Evolutionary conservation across 2,329 filamentous ascomycete species (phyloP).

Genomic region (Trichoderma afroharzianum): DNA sequence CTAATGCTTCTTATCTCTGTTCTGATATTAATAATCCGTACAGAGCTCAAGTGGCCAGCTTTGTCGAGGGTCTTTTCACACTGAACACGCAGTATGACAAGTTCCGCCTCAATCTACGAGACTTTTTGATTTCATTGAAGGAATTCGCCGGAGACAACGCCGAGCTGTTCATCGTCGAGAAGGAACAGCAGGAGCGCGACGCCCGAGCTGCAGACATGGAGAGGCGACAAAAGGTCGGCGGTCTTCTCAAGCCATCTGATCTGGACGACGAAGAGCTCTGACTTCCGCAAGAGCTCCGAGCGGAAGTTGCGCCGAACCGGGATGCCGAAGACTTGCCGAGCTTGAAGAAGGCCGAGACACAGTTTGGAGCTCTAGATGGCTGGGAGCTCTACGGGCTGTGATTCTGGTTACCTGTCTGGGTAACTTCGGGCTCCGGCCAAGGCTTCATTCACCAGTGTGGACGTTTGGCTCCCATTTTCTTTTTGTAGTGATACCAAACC

Average conservation of each 20-base stretch:
- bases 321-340: slow-evolving; percentile 19
- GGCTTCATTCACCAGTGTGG: background rate
- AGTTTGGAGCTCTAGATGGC: slow-evolving; percentile 45
- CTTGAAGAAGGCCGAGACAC: slow-evolving; percentile 27
- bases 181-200: slow-evolving; percentile 84
- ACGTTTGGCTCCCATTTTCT: slow-evolving; percentile 14
- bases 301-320: slow-evolving; percentile 51
- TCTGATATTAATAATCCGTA: slow-evolving; percentile 33
- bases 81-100: slow-evolving; percentile 85
- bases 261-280: slow-evolving; percentile 88
- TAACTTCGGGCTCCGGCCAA: background rate
- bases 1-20: background rate
- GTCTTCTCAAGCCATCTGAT: slow-evolving; percentile 95
- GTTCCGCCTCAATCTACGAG: slow-evolving; percentile 92
- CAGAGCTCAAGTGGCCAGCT: slow-evolving; percentile 81
- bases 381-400: slow-evolving; percentile 65
- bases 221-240: slow-evolving; percentile 89
- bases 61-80: slow-evolving; percentile 85
- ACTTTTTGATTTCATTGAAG: slow-evolving; percentile 96
- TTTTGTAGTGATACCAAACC: slow-evolving; percentile 26
- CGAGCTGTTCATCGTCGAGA: slow-evolving; percentile 89
- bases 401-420: background rate
- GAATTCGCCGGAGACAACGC: slow-evolving; percentile 96
- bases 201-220: slow-evolving; percentile 86
- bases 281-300: slow-evolving; percentile 68